Evolutionary conservation across 306 rosid species (phyloP), one percentile per base, ranked within the genome.

Genomic region (Cicer judaicum): DNA sequence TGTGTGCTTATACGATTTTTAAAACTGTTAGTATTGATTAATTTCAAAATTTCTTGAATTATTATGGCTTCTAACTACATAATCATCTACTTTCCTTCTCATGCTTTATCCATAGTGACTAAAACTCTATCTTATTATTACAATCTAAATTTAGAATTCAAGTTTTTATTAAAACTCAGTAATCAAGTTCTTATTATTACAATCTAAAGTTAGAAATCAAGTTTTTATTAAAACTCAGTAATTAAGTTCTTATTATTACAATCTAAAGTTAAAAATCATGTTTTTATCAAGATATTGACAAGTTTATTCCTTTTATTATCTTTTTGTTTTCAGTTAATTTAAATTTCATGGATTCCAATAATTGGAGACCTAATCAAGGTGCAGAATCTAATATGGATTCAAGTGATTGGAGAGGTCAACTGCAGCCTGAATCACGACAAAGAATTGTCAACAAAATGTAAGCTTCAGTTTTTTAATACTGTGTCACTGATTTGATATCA

Each of bases 371-470:
- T 54, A 71, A 83, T 64, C 86, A 79, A 72, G 78, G 84, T 41
- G 3, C 75, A 53, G 86, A 85, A 41, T 52, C 84, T 53, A 55
- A 18, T 41, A 85, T 79, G 80, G 88, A 85, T 41, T 54, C 48
- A 47, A 34, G 53, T 82, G 88, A 82, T 72, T 85, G 88, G 88
- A 82, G 86, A 76, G 66, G 72, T 79, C 72, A 57, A 8, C 65
- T 85, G 47, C 86, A 40, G 65, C 72, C 70, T 8, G 88, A 85
- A 15, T 79, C 86, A 9, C 86, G 88, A 40, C 88, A 79, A 79
- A 82, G 88, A 82, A 72, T 85, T 66, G 88, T 85, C 71, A 79
- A 79, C 72, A 85, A 79, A 82, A 85, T 85, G 88, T 85, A 67
- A 71, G 84, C 56, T 79, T 76, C 34, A 64, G 19, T 74, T 49